Evolutionary conservation across 2,329 filamentous ascomycete genomes (phyloP).

Genomic region (Aspergillus persii): DNA sequence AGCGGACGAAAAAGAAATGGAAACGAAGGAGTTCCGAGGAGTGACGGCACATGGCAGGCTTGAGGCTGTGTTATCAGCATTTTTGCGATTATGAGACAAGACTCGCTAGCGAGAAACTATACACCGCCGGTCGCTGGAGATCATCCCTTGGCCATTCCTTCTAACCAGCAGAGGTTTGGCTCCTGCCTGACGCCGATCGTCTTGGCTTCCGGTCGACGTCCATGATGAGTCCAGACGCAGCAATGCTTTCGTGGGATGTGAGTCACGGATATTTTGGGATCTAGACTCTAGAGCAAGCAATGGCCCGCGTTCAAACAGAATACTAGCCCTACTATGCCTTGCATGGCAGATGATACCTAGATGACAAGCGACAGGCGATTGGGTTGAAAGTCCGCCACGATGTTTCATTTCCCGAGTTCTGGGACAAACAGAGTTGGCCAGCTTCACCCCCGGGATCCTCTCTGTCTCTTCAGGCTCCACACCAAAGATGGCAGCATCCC

Average conservation of each 20-base stretch:
- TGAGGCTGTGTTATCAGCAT: conserved; percentile 15
- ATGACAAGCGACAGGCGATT: not conserved
- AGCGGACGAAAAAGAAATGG: not conserved
- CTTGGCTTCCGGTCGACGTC: not conserved
- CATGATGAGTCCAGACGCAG: not conserved
- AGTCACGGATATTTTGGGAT: no score
- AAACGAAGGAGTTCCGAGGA: conserved; percentile 1
- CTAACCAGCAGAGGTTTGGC: conserved; percentile 10
- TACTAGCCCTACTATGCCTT: not conserved
- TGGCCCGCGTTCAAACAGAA: not conserved
- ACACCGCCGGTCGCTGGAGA: conserved; percentile 7
- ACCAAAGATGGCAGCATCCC: not conserved
- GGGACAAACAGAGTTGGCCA: not conserved
- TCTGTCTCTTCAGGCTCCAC: not conserved
- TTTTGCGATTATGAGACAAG: conserved; percentile 2
- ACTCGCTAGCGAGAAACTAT: conserved; percentile 13
- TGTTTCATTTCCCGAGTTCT: not conserved
- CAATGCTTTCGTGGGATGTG: no score
- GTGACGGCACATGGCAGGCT: conserved; percentile 7
- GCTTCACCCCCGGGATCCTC: not conserved
- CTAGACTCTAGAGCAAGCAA: not conserved
- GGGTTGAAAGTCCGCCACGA: not conserved
- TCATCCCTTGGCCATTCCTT: conserved; percentile 16
- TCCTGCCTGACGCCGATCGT: conserved; percentile 14
- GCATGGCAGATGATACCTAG: not conserved